Evolutionary conservation across 208 protist species (phyloP).

Genomic region (Leishmania gerbilli): DNA sequence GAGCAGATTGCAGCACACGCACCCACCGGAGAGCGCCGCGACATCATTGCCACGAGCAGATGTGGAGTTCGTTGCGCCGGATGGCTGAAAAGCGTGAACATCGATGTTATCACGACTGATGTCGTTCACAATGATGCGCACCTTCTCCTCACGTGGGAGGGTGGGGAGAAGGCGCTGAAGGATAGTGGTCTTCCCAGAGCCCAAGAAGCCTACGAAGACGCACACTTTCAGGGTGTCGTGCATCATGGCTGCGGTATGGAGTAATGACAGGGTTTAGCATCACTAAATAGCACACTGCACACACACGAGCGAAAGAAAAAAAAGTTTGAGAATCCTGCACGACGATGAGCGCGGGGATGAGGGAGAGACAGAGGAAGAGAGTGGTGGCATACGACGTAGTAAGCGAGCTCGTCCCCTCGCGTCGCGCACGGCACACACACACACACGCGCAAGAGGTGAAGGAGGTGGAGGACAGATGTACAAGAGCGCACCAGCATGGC

Average conservation of each 20-base stretch:
- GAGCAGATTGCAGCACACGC: slow-evolving; percentile 58
- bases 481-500: not conserved
- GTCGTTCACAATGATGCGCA: slow-evolving; percentile 4
- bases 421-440: not conserved
- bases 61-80: not conserved
- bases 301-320: not conserved
- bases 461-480: not conserved
- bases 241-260: not conserved
- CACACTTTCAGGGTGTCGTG: slow-evolving; percentile 1
- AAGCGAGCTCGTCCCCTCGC: not conserved
- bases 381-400: not conserved
- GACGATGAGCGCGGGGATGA: not conserved
- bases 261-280: not conserved
- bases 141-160: slow-evolving; percentile 3
- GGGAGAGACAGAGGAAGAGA: not conserved
- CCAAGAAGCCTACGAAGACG: slow-evolving; percentile 1
- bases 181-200: not conserved
- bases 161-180: slow-evolving; percentile 4
- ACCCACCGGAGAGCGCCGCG: slow-evolving; percentile 38
- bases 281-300: not conserved
- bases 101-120: slow-evolving; percentile 13
- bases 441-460: not conserved
- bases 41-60: not conserved
- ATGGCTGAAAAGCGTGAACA: slow-evolving; percentile 2
- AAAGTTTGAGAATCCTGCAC: not conserved